Conservation (phyloP, 2,329 filamentous ascomycete species). For the Colletotrichum nymphaeae region DNA sequence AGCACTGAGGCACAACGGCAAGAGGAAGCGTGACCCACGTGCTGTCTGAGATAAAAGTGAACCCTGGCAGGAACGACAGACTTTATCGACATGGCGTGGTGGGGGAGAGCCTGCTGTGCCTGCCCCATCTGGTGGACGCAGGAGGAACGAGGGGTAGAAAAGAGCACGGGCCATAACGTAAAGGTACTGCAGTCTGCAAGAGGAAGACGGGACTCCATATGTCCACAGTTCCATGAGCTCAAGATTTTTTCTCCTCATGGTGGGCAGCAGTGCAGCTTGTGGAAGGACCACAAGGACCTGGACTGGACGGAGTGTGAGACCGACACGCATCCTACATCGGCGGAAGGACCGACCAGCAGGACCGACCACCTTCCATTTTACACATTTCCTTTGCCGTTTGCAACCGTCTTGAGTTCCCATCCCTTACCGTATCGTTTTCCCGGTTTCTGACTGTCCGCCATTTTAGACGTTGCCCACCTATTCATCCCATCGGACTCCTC, state of each 20-base stretch:
- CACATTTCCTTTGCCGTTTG: neutral
- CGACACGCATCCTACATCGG: neutral
- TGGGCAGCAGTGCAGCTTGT: neutral
- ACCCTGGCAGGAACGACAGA: conserved; percentile 11
- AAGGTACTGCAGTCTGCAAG: neutral
- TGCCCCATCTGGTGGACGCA: neutral
- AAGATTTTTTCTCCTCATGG: conserved; percentile 3
- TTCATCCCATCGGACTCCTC: neutral
- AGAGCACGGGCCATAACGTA: conserved; percentile 6
- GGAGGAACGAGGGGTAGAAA: conserved; percentile 20
- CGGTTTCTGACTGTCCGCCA: neutral
- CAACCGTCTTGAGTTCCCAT: neutral
- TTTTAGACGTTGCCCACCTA: neutral
- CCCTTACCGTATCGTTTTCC: neutral
- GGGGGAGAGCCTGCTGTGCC: neutral
- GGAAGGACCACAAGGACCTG: conserved; percentile 2
- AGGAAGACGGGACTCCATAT: neutral
- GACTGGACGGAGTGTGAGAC: neutral
- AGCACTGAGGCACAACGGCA: conserved; percentile 1
- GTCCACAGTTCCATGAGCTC: neutral
- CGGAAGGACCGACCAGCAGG: neutral
- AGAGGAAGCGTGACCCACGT: conserved; percentile 7
- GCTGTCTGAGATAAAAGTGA: conserved; percentile 18
- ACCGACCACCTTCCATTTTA: neutral
- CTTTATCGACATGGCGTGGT: conserved; percentile 16